phyloP scores from a whole-genome alignment of 164 flowering plant species.

The Santalum album region DNA sequence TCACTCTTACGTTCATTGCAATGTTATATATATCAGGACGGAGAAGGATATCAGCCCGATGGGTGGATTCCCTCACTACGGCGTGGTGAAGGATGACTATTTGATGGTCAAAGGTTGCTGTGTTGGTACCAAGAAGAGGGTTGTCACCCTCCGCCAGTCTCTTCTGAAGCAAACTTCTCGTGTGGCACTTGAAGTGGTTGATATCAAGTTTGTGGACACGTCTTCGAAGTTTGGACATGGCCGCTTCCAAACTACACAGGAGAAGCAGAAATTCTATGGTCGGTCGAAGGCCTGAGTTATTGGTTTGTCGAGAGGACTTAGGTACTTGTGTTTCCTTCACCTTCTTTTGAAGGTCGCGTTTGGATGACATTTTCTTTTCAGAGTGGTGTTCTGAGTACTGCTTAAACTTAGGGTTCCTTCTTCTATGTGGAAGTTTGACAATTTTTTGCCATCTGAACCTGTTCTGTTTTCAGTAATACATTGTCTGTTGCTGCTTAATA shows the following conservation, averaged over 20 bases:
- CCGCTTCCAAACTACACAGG: constrained; percentile 1
- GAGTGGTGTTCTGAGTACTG: too few species aligned
- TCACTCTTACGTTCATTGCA: too few species aligned
- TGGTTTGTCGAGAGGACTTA: too few species aligned
- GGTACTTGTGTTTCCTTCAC: too few species aligned
- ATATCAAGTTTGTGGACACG: not conserved
- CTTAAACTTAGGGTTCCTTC: too few species aligned
- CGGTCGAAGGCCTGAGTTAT: not conserved
- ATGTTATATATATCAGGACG: too few species aligned
- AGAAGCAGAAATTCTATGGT: constrained; percentile 1
- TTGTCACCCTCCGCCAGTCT: not conserved
- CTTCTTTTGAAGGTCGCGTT: too few species aligned
- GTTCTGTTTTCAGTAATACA: too few species aligned
- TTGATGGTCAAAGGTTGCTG: constrained; percentile 1
- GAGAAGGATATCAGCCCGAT: constrained; percentile 1
- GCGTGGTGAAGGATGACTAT: constrained; percentile 4
- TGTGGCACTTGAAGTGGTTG: not conserved
- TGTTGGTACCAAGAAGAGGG: not conserved
- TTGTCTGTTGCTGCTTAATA: too few species aligned
- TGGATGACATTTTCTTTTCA: too few species aligned
- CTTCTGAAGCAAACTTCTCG: constrained; percentile 1
- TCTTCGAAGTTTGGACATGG: constrained; percentile 3
- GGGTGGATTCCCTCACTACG: constrained; percentile 1
- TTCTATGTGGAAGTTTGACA: too few species aligned
- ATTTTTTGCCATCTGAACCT: too few species aligned